Conservation (phyloP, 306 rosid genomes). For the Begonia masoniana region DNA sequence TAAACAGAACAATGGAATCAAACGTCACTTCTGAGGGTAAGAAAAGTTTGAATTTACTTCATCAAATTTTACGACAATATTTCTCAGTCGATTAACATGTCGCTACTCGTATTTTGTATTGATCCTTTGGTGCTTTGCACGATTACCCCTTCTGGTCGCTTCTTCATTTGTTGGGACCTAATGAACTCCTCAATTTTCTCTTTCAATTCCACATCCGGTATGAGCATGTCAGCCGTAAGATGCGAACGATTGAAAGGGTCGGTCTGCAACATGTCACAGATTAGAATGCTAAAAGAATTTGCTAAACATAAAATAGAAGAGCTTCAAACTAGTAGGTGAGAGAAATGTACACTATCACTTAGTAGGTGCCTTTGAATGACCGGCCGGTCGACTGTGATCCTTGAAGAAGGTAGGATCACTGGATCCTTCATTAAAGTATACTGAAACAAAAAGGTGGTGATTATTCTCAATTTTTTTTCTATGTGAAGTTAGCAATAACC, state of each 20-base stretch:
- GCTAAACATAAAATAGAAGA: not conserved
- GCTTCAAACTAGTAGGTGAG: not conserved
- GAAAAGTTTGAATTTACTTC: too few species aligned
- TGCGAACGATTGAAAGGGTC: slow-evolving; percentile 99
- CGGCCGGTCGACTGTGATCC: slow-evolving; percentile 75
- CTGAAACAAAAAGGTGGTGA: slow-evolving; percentile 24
- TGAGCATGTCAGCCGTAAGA: slow-evolving; percentile 76
- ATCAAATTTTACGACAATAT: not conserved
- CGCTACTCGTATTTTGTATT: slow-evolving; percentile 60
- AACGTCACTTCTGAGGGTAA: too few species aligned
- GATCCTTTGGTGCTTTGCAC: slow-evolving; percentile 48
- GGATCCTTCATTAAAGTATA: slow-evolving; percentile 99
- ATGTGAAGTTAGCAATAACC: not conserved
- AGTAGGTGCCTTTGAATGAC: slow-evolving; percentile 99
- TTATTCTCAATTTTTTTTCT: not conserved
- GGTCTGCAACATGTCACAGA: slow-evolving; percentile 34
- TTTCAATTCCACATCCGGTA: slow-evolving; percentile 56
- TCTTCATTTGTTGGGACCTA: slow-evolving; percentile 57
- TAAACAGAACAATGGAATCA: too few species aligned
- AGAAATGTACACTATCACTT: slow-evolving; percentile 51
- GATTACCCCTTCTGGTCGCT: slow-evolving; percentile 31
- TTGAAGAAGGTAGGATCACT: slow-evolving; percentile 93
- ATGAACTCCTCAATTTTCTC: slow-evolving; percentile 72
- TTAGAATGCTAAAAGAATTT: slow-evolving; percentile 4
- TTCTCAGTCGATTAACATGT: slow-evolving; percentile 73